A percentile compares a stretch with the other conserved stretches of the same genome.
Evolutionary conservation across 441 rosid genomes (phyloP).

Genomic region (Erodium chrysanthum): DNA sequence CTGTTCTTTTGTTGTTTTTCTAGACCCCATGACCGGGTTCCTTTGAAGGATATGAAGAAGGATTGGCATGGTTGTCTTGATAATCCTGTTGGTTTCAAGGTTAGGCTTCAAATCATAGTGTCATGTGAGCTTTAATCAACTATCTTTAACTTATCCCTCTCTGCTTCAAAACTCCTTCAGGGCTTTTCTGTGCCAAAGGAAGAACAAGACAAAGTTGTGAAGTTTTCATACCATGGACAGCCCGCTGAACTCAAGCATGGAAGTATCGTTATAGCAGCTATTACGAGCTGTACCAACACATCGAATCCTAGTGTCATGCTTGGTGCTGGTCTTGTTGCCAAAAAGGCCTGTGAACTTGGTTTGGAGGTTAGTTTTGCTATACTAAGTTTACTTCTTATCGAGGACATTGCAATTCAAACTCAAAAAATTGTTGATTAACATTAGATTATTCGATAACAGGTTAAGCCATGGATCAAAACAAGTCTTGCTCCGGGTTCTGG

Average conservation of each 20-base stretch:
- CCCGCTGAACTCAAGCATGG: slow-evolving; percentile 43
- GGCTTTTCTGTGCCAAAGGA: slow-evolving; percentile 49
- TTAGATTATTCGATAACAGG: slow-evolving; percentile 23
- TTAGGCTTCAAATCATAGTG: slow-evolving; percentile 17
- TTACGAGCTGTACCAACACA: slow-evolving; percentile 51
- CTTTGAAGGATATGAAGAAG: slow-evolving; percentile 53
- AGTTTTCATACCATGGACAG: slow-evolving; percentile 33
- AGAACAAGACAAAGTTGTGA: slow-evolving; percentile 30
- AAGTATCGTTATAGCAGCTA: slow-evolving; percentile 51
- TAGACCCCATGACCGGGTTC: slow-evolving; percentile 56
- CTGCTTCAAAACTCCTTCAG: slow-evolving; percentile 21
- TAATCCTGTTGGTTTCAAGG: slow-evolving; percentile 55
- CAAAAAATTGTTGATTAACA: slow-evolving; percentile 1
- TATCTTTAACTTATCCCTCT: background rate
- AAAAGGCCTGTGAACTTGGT: slow-evolving; percentile 48
- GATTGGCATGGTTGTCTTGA: slow-evolving; percentile 62
- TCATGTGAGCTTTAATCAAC: background rate
- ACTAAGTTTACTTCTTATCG: background rate
- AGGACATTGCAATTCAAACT: background rate
- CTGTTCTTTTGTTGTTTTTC: slow-evolving; percentile 14
- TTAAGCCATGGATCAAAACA: slow-evolving; percentile 58
- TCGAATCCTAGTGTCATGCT: slow-evolving; percentile 56
- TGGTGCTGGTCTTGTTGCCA: slow-evolving; percentile 49
- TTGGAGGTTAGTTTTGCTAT: slow-evolving; percentile 31
- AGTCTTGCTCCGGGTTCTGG: slow-evolving; percentile 58